A percentile compares a stretch with the other conserved stretches of the same genome.
These are phyloP conservation scores for Ramalina intermedia DNA, from an alignment of 495 filamentous ascomycete genomes.

Conservation along the genomic window DNA sequence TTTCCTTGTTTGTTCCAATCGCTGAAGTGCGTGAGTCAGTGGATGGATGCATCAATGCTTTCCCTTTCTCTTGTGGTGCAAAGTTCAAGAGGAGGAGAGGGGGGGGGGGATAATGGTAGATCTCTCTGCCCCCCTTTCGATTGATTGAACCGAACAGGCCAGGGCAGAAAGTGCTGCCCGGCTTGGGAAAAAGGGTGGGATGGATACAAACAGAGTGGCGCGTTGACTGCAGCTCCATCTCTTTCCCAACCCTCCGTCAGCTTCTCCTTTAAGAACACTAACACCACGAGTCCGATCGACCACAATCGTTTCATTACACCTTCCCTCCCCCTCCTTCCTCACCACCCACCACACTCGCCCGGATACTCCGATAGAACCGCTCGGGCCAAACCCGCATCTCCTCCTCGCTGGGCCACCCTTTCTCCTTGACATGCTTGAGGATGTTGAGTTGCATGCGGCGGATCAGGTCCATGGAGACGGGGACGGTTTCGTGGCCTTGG, in stretches of 20 bases:
- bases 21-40: neutral
- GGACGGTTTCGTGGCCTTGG: conserved; percentile 45
- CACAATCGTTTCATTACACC: too few relatives aligned
- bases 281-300: too few relatives aligned
- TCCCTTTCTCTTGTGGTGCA: too few relatives aligned
- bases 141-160: too few relatives aligned
- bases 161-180: too few relatives aligned
- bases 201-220: too few relatives aligned
- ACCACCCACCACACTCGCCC: conserved; percentile 29
- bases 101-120: too few relatives aligned
- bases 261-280: neutral
- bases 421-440: conserved; percentile 54
- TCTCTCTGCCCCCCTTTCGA: too few relatives aligned
- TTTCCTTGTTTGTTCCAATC: neutral
- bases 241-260: too few relatives aligned
- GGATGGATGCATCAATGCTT: neutral
- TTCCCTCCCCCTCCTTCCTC: conserved; percentile 29
- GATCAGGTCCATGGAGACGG: conserved; percentile 64
- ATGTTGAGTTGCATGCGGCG: conserved; percentile 63
- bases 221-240: too few relatives aligned
- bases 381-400: conserved; percentile 59
- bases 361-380: conserved; percentile 49
- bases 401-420: conserved; percentile 50
- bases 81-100: too few relatives aligned
- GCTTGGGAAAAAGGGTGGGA: too few relatives aligned